Evolutionary conservation across 176 grass and related monocot genomes (phyloP), one percentile per base, ranked within the genome.

Genomic region (Zizania latifolia): DNA sequence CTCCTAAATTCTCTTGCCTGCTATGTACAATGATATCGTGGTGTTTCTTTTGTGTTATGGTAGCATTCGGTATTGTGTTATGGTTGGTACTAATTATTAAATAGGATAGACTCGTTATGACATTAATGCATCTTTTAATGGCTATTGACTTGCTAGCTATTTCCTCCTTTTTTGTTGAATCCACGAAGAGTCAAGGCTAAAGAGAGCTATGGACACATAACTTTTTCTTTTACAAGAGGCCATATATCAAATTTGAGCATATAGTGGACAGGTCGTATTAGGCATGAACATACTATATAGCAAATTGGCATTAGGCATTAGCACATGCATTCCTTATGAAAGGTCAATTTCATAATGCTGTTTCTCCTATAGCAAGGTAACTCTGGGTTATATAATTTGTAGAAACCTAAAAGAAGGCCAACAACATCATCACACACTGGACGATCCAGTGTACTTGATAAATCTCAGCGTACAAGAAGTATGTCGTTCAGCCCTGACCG

Each of bases 401-500:
- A 99, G 95, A 99, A 94, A 85, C 89, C 91, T 40, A 99, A 99
- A 86, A 86, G 95, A 63, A 83, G 95, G 70, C 30, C 86, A 76
- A 71, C 79, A n/a, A n/a, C n/a, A 44, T 72, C 84, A 75, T 85
- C 86, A 57, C 86, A 94, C 76, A 79, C 83, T 26, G 89, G 95
- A 72, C 86, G 95, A 51, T 99, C 91, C 12, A 88, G 86, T 51
- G 86, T 92, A 61, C 86, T 89, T 63, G 95, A 94, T 72, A 94
- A 88, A 86, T 93, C 95, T 38, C 91, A 98, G 74, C 86, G 95
- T 24, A 90, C 89, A 36, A 89, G 95, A 89, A 99, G 95, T 57
- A 99, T 94, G 85, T 99, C 95, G 29, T 99, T 99, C 79, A 99
- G 95, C 32, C 95, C 95, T 26, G 95, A 99, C 31, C 86, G 95